These are phyloP conservation scores for Xylaria sp. DNA, from an alignment of 2,329 filamentous ascomycete genomes.

Conservation along the genomic window DNA sequence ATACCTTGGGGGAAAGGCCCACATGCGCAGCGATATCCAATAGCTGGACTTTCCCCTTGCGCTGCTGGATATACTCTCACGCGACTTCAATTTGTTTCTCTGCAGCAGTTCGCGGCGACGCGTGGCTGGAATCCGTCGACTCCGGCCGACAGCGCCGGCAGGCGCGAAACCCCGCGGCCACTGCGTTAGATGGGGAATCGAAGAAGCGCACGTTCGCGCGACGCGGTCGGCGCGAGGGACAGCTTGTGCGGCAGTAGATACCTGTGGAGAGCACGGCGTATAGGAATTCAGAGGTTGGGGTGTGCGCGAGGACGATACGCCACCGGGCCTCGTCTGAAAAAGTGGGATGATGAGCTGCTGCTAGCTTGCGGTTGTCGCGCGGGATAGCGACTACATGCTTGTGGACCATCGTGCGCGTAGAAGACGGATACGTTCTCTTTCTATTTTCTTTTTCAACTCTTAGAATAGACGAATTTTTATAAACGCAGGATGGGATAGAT, in stretches of 20 bases:
- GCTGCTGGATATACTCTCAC: slow-evolving; percentile 21
- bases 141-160: slow-evolving; percentile 34
- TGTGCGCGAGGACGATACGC: slow-evolving; percentile 25
- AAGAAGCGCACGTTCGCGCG: slow-evolving; percentile 66
- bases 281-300: slow-evolving; percentile 42
- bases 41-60: slow-evolving; percentile 20
- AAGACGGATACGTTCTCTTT: too few species aligned
- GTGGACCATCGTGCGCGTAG: not conserved
- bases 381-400: slow-evolving; percentile 14
- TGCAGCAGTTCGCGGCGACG: slow-evolving; percentile 11
- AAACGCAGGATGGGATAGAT: not conserved
- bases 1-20: slow-evolving; percentile 26
- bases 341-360: not conserved
- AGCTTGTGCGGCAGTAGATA: slow-evolving; percentile 66
- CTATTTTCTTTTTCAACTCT: too few species aligned
- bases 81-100: slow-evolving; percentile 18
- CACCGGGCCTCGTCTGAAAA: slow-evolving; percentile 23
- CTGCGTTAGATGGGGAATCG: slow-evolving; percentile 51
- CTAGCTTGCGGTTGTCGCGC: slow-evolving; percentile 2
- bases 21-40: slow-evolving; percentile 22
- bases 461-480: too few species aligned
- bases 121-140: slow-evolving; percentile 8
- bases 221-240: slow-evolving; percentile 64
- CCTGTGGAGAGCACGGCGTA: slow-evolving; percentile 53
- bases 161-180: slow-evolving; percentile 38